Evolutionary conservation across 2,329 filamentous ascomycete species (phyloP).

Genomic region (Microdochium trichocladiopsis): DNA sequence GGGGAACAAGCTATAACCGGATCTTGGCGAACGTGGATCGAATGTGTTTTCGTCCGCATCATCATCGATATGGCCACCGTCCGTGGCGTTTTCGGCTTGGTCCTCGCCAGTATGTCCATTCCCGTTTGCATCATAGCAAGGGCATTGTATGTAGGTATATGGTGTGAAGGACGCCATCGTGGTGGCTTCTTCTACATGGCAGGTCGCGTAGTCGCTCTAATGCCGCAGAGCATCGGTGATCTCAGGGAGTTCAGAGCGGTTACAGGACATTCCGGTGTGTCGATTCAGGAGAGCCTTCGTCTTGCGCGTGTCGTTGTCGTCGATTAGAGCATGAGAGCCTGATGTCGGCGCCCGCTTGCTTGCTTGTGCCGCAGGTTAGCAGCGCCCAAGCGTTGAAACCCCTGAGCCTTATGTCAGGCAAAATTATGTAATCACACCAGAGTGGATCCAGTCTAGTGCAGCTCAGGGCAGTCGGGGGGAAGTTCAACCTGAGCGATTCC

Average conservation of each 20-base stretch:
- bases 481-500: too few species aligned
- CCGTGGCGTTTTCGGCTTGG: conserved; percentile 21
- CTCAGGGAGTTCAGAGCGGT: not conserved
- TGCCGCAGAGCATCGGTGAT: not conserved
- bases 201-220: not conserved
- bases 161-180: conserved; percentile 46
- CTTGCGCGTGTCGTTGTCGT: too few species aligned
- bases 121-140: conserved; percentile 32
- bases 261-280: too few species aligned
- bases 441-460: too few species aligned
- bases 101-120: conserved; percentile 3
- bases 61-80: conserved; percentile 34
- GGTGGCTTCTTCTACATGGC: not conserved
- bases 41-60: conserved; percentile 70
- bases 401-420: too few species aligned
- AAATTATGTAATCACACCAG: too few species aligned
- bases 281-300: too few species aligned
- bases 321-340: too few species aligned
- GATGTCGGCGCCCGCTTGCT: too few species aligned
- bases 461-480: too few species aligned
- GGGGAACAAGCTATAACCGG: conserved; percentile 88
- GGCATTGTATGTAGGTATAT: conserved; percentile 62
- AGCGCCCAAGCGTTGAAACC: too few species aligned
- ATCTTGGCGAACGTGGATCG: conserved; percentile 75
- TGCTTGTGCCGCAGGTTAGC: too few species aligned